These are phyloP conservation scores for Dictyostelium firmibasis DNA, from an alignment of 78 protist genomes.

Conservation along the genomic window DNA sequence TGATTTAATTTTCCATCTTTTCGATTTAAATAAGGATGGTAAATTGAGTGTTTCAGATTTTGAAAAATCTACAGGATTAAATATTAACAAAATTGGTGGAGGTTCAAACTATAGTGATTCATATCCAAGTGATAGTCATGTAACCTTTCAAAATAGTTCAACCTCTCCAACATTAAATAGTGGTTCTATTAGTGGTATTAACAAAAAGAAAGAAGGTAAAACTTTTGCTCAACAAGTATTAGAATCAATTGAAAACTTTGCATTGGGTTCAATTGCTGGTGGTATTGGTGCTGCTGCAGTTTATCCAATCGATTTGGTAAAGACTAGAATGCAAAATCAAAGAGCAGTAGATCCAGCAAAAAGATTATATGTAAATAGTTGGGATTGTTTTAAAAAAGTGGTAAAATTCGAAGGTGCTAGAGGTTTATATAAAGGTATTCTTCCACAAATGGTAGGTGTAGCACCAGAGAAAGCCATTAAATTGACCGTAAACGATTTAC, in stretches of 20 bases:
- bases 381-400: conserved; percentile 87
- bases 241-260: conserved; percentile 65
- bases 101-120: not conserved
- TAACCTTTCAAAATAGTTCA: not conserved
- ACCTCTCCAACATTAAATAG: not conserved
- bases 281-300: conserved; percentile 88
- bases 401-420: conserved; percentile 74
- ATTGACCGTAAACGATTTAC: conserved; percentile 85
- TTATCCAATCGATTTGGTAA: conserved; percentile 89
- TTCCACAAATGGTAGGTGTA: conserved; percentile 91
- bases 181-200: not conserved
- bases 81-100: not conserved
- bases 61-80: conserved; percentile 35
- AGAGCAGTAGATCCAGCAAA: conserved; percentile 71
- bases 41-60: conserved; percentile 46
- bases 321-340: conserved; percentile 88
- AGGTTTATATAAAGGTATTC: conserved; percentile 83
- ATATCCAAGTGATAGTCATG: not conserved
- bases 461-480: conserved; percentile 94
- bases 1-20: conserved; percentile 60
- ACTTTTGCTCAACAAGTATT: conserved; percentile 8
- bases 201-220: not conserved
- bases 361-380: conserved; percentile 76
- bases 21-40: conserved; percentile 60
- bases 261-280: conserved; percentile 88